These are phyloP conservation scores for Candida pini DNA, from an alignment of 805 yeast genomes.

Conservation along the genomic window DNA sequence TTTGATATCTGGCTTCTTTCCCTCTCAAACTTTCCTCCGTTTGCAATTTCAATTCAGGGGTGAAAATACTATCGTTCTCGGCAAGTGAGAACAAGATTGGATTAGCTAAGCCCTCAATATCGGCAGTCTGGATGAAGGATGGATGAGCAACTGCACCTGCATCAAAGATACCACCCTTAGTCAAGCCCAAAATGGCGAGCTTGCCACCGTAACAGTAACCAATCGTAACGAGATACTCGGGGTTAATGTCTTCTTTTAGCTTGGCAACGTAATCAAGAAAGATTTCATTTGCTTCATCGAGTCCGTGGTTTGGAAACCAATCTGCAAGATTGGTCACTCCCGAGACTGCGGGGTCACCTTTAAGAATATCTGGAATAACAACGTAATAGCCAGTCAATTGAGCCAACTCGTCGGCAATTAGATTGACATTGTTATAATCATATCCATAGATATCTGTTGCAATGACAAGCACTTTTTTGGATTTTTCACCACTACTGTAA, in stretches of 20 bases:
- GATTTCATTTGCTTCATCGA: constrained; percentile 41
- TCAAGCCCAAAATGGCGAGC: constrained; percentile 49
- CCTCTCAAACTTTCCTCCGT: constrained; percentile 50
- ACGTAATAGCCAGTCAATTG: constrained; percentile 53
- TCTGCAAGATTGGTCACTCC: constrained; percentile 16
- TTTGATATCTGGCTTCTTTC: constrained; percentile 48
- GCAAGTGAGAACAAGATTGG: constrained; percentile 75
- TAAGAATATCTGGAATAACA: constrained; percentile 69
- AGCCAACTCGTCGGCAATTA: constrained; percentile 66
- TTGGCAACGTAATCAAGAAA: constrained; percentile 41
- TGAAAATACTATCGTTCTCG: constrained; percentile 58
- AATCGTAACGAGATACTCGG: constrained; percentile 47
- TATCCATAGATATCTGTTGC: constrained; percentile 69
- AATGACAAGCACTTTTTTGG: constrained; percentile 51
- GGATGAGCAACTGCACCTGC: constrained; percentile 84
- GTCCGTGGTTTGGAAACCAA: constrained; percentile 41
- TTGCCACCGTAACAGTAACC: constrained; percentile 90
- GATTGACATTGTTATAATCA: constrained; percentile 46
- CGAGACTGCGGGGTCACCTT: constrained; percentile 43
- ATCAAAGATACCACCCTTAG: constrained; percentile 32
- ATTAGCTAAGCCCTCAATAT: constrained; percentile 48
- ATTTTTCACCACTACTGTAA: constrained; percentile 42
- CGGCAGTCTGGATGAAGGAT: constrained; percentile 61
- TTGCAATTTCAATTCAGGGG: constrained; percentile 54
- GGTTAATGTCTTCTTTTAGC: constrained; percentile 39